Base-by-base conservation (phyloP, 345 rosid species). In the Corymbia maculata region DNA sequence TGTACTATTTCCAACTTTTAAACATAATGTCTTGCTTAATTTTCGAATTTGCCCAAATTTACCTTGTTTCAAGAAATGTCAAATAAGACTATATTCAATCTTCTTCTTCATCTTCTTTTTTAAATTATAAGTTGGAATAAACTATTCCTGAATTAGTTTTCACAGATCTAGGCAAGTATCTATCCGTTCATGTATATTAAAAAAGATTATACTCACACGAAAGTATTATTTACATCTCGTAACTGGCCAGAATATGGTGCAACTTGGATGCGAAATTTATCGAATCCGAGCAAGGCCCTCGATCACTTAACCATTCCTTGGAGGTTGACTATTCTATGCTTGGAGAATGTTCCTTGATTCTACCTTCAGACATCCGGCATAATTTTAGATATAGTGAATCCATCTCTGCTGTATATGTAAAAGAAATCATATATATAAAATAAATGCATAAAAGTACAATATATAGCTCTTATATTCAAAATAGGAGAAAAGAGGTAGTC, bases 201-300 rank as follows among this genome's bases (percentile, higher is more conserved):
- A 68, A 15, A 8, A 8, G 12, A 68, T 68, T 32, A 4, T 16
- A 32, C 79, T 68, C 79, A 4, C 6, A 16, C 0, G 6, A 32
- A 11, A 68, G 12, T 16, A 68, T 68, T 15, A 32, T 16, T 11
- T 16, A 4, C 1, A 0, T 30, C 44, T 4, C 1, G 6, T 4
- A 68, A 68, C 0, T 7, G 0, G 1, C 32, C 1, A 1, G 2
- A 32, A 68, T 32, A 30, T 32, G 22, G 2, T 16, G 12, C 2
- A 3, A 68, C 14, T 32, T 32, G 21, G 3, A 68, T 15, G 44
- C 4, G 17, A 32, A 66, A 30, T 30, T 68, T 68, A 15, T 68
- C 11, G 3, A 68, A 68, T 68, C 6, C 3, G 0, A 2, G 22
- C 21, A 15, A 15, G 44, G 79, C 19, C 22, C 9, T 30, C 30